phyloP scores from a whole-genome alignment of 352 stramenopile species.

The Peronosclerospora sorghi region DNA sequence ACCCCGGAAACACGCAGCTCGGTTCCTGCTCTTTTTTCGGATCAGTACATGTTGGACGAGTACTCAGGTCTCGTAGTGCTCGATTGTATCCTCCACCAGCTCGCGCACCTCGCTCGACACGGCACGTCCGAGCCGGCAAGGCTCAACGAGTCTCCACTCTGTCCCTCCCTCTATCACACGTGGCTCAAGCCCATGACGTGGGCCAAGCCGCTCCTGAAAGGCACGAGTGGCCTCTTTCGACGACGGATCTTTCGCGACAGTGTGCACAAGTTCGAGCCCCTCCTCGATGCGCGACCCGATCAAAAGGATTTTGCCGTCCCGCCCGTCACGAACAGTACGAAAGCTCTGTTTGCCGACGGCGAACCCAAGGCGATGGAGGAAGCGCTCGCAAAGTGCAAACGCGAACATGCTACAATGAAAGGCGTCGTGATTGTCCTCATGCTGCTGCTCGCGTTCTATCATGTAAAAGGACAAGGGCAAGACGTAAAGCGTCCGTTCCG shows the following conservation, averaged over 20 bases:
- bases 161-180: slow-evolving; percentile 22
- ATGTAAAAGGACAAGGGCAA: slow-evolving; percentile 13
- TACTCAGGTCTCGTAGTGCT: slow-evolving; percentile 27
- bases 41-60: slow-evolving; percentile 38
- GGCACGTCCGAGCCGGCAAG: not conserved
- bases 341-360: slow-evolving; percentile 30
- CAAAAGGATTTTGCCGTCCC: slow-evolving; percentile 26
- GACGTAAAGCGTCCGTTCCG: slow-evolving; percentile 30
- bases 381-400: slow-evolving; percentile 22
- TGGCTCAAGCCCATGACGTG: slow-evolving; percentile 17
- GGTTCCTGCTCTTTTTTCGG: slow-evolving; percentile 30
- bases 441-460: slow-evolving; percentile 26
- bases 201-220: slow-evolving; percentile 17
- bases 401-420: slow-evolving; percentile 28
- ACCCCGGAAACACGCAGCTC: slow-evolving; percentile 10
- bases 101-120: slow-evolving; percentile 13
- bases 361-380: slow-evolving; percentile 21
- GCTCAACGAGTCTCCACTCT: slow-evolving; percentile 16
- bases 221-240: slow-evolving; percentile 15
- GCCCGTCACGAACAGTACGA: slow-evolving; percentile 18
- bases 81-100: slow-evolving; percentile 28
- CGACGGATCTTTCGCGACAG: slow-evolving; percentile 13
- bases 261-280: slow-evolving; percentile 15
- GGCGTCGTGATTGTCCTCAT: slow-evolving; percentile 21
- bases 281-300: slow-evolving; percentile 12